Percentiles rank a stretch among this genome's conserved stretches.
These are phyloP conservation scores for Arxiozyma heterogenica DNA, from an alignment of 1,139 yeast species.

Conservation along the genomic window DNA sequence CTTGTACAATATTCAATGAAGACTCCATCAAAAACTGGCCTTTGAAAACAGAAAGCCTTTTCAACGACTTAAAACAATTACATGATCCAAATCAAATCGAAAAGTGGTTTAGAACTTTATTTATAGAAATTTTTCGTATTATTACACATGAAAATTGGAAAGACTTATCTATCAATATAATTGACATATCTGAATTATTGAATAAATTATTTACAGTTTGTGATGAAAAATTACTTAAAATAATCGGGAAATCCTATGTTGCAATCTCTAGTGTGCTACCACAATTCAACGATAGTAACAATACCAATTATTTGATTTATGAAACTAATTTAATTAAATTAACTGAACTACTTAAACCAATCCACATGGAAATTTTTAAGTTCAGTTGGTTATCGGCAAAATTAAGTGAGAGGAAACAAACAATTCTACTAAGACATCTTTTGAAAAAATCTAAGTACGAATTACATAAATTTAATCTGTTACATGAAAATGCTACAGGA, in stretches of 20 bases:
- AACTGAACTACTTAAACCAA: constrained; percentile 8
- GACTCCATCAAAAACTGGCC: constrained; percentile 15
- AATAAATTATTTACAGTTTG: constrained; percentile 7
- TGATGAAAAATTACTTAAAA: not conserved
- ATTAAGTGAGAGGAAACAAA: constrained; percentile 17
- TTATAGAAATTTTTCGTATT: constrained; percentile 15
- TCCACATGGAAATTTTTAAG: constrained; percentile 20
- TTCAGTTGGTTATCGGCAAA: constrained; percentile 21
- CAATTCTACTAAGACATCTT: constrained; percentile 16
- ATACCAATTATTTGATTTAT: constrained; percentile 12
- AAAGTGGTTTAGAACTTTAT: constrained; percentile 16
- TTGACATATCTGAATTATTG: constrained; percentile 12
- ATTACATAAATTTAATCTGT: constrained; percentile 60
- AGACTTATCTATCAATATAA: constrained; percentile 6
- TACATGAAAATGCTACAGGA: constrained; percentile 79
- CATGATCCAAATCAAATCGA: constrained; percentile 12
- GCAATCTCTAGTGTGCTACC: constrained; percentile 14
- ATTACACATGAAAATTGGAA: constrained; percentile 6
- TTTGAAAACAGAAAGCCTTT: constrained; percentile 7
- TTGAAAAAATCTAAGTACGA: constrained; percentile 40
- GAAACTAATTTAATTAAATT: constrained; percentile 10
- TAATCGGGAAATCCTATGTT: constrained; percentile 17
- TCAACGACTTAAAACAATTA: constrained; percentile 8
- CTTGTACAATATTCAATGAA: constrained; percentile 8
- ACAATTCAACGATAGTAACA: constrained; percentile 1